Base-by-base conservation (phyloP, 176 grass and related monocot genomes). In the Alloteropsis semialata region DNA sequence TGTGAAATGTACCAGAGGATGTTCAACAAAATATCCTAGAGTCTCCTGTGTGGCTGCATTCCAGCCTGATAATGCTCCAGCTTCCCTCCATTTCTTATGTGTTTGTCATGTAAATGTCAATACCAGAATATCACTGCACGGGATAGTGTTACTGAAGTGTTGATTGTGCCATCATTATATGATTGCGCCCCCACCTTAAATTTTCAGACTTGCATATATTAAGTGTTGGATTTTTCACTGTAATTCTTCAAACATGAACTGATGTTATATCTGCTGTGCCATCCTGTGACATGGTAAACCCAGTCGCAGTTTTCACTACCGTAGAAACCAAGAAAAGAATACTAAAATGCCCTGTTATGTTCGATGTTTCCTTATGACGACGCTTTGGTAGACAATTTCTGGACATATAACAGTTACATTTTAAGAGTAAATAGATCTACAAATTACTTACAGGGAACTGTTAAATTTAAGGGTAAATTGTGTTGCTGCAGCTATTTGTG, bases 91-190 rank as follows among this genome's bases (percentile, higher is more conserved):
- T 75, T 79, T 73, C 81, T 84, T 51, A 75, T 15, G n/a, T 62
- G 73, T 73, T 77, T 71, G 41, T 79, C 48, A 66, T 90, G 84
- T 91, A 89, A 89, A 94, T 94, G 80, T 60, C 67, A 81, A 91
- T 89, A 77, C 89, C 84, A 83, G 82, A 86, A 75, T 94, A 80
- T 34, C 39, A 60, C 30, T 59, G 41, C 88, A 74, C 39, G 69
- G n/a, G 61, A 45, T 36, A 86, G 55, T 78, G 79, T 80, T 76
- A 76, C 33, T 61, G 0, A 63, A 46, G 17, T 45, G 25, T 69
- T 87, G n/a, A n/a, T n/a, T 76, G 30, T 68, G 37, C 15, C 36
- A 28, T 46, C 57, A 45, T 56, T 28, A 81, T 56, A 25, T 30
- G 29, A 76, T 50, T 65, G 41, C 32, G 17, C 0, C 36, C 54